Evolutionary conservation across 2,329 filamentous ascomycete genomes (phyloP), one percentile per base, ranked within the genome.

Genomic region (Stachybotrys echinatus): DNA sequence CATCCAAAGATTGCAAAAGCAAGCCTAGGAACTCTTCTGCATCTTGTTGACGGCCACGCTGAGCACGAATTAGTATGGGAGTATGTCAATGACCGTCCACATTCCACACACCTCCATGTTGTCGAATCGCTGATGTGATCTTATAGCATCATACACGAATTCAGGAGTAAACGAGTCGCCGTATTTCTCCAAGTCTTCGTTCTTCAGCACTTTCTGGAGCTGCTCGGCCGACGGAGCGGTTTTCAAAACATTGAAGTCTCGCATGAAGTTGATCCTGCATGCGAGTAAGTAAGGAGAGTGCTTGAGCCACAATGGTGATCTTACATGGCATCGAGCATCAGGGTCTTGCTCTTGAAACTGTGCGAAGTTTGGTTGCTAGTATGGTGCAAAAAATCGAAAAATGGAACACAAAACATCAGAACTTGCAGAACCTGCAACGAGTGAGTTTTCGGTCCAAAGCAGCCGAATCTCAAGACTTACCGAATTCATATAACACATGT

Each of bases 401-500:
- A 99, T 6, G 94, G 94, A 59, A 85, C 80, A 69, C 92, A 97
- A 66, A 92, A 97, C 58, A 96, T 81, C 61, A 99, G 81, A 65
- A 95, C 88, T 86, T 99, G 94, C 57, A 99, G 80, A 67, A 97
- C 86, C 91, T 96, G 57, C 7, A 40, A 7, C 7, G 37, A 23
- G 58, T 79, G 62, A 78, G 70, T 52, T 58, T 49, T 12, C 5
- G 10, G 6, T 17, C 31, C 23, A 18, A 31, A 8, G 45, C 17
- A 17, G 12, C 17, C 20, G 31, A 44, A 18, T 27, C 21, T 18
- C 47, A 12, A 17, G n/a, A 74, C 89, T 73, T 78, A 96, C 92
- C 55, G 94, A 96, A 75, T 97, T 99, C 94, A 99, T 97, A 72
- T 99, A 99, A 71, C 94, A 99, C 89, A 97, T 95, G 65, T 99